Evolutionary conservation across 345 rosid genomes (phyloP).

Genomic region (Syzygium jambos): DNA sequence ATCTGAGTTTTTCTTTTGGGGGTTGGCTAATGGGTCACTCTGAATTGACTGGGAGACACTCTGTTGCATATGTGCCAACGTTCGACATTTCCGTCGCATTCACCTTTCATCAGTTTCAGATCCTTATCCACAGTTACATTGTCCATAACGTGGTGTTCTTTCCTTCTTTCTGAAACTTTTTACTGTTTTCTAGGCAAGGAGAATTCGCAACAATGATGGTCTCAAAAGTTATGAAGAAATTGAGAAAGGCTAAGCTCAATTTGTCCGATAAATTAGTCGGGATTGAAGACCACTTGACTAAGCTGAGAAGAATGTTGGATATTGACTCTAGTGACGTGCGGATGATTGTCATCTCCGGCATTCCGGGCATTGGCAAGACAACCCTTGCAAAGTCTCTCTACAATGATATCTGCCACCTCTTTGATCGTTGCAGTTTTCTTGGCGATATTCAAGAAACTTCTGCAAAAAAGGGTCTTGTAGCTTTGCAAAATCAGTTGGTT

Average conservation of each 20-base stretch:
- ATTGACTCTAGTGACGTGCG: neutral
- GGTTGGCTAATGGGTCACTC: no score
- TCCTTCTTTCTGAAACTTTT: neutral
- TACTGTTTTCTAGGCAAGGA: neutral
- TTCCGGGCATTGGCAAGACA: neutral
- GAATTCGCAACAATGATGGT: neutral
- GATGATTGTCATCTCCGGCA: neutral
- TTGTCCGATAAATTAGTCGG: neutral
- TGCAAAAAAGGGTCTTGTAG: neutral
- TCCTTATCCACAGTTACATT: no score
- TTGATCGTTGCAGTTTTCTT: neutral
- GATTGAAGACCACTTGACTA: neutral
- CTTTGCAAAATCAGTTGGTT: neutral
- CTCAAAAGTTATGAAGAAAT: neutral
- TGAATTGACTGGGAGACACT: no score
- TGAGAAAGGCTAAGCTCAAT: neutral
- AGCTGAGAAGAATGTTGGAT: neutral
- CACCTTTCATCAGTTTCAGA: no score
- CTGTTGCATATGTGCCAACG: no score
- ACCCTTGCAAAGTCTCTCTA: neutral
- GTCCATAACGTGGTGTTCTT: neutral
- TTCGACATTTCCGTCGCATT: no score
- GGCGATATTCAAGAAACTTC: neutral
- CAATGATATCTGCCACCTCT: neutral
- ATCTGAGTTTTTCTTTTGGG: no score